Base-by-base conservation (phyloP, 805 yeast genomes). In the Schwanniomyces sp. region DNA sequence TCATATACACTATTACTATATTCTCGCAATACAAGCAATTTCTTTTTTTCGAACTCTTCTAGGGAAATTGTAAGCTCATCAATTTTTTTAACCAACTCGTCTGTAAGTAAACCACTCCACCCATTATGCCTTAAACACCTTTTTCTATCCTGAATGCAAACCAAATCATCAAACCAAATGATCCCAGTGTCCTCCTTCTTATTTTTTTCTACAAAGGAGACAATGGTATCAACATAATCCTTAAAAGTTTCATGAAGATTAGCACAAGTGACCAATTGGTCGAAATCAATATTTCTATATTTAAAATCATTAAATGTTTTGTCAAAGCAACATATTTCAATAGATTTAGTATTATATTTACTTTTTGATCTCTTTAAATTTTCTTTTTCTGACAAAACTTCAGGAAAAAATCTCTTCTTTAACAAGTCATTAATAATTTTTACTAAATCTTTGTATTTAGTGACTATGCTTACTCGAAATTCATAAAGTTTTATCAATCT, bases 291-390 rank as follows among this genome's bases (percentile, higher is more conserved):
- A 3, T 14, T 47, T 14, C 34, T 46, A 25, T 32, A 18, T 2
- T 34, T 38, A 12, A 21, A 28, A 18, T 30, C 34, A 17, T 40
- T 41, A 9, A 72, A 55, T 4, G 57, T 41, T 10, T 60, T 50
- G 47, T 80, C 80, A 57, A 69, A 82, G 9, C 82, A 82, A 62
- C 88, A 83, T 3, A 82, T 63, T 36, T 81, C 85, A 24, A 72
- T 48, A 47, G 70, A 78, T 46, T 64, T 72, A 7, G 55, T 49
- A 48, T 63, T 66, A 14, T 58, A 18, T 45, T 46, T 51, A 46
- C 49, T 52, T 48, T 49, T 55, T 21, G 45, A 44, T 32, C 53
- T 64, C 43, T 56, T 53, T 12, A 51, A 25, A 28, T 51, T 47
- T 17, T 41, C 11, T 21, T 54, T 64, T 40, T 57, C 52, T 11